Evolutionary conservation across 805 yeast genomes (phyloP).

Genomic region (Ogataea thermomethanolica): DNA sequence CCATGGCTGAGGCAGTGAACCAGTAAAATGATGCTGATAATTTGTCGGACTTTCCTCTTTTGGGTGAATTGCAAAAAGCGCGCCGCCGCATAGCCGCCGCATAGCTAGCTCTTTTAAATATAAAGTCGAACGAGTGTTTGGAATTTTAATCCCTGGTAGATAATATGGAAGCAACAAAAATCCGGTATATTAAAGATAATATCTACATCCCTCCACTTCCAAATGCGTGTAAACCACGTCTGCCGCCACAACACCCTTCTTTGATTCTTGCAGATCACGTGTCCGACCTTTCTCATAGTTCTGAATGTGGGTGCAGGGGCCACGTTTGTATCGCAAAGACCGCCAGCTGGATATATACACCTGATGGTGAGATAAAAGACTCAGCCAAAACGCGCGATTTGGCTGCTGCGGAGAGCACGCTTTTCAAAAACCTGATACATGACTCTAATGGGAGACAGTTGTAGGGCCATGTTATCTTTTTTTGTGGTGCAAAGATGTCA

Average conservation of each 20-base stretch:
- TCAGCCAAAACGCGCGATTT: constrained; percentile 19
- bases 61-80: constrained; percentile 1
- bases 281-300: constrained; percentile 25
- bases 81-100: constrained; percentile 10
- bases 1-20: constrained; percentile 52
- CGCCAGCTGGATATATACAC: constrained; percentile 35
- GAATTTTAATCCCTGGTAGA: constrained; percentile 2
- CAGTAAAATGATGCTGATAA: background rate
- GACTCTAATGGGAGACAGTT: constrained; percentile 19
- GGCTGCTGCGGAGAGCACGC: constrained; percentile 29
- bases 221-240: constrained; percentile 19
- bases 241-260: constrained; percentile 36
- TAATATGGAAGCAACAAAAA: constrained; percentile 33
- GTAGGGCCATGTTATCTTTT: background rate
- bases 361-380: constrained; percentile 33
- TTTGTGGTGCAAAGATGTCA: constrained; percentile 3
- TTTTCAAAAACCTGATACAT: constrained; percentile 26
- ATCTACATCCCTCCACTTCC: constrained; percentile 33
- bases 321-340: constrained; percentile 32
- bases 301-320: constrained; percentile 36
- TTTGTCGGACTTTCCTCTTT: constrained; percentile 1
- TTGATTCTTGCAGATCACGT: constrained; percentile 33
- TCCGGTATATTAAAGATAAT: constrained; percentile 29
- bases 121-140: constrained; percentile 8
- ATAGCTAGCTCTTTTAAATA: background rate